phyloP scores from a whole-genome alignment of 2,329 filamentous ascomycete genomes.

The Calcarisporium arbuscula region DNA sequence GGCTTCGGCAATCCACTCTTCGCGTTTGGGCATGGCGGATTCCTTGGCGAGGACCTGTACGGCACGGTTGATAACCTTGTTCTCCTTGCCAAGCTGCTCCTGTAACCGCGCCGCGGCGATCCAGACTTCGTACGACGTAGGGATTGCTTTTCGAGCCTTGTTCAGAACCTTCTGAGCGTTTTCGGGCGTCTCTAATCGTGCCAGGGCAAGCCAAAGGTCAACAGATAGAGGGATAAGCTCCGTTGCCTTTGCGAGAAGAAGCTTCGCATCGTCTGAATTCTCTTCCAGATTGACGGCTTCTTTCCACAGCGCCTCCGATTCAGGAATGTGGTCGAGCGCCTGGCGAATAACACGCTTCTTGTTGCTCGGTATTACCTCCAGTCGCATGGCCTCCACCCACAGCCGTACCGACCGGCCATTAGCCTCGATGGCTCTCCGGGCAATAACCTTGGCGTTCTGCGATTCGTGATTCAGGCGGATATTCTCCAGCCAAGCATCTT shows the following conservation, averaged over 20 bases:
- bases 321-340: conserved; percentile 85
- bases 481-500: conserved; percentile 94
- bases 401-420: conserved; percentile 83
- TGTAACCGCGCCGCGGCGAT: conserved; percentile 88
- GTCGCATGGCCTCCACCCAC: conserved; percentile 92
- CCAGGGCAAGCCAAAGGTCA: conserved; percentile 91
- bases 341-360: conserved; percentile 92
- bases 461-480: conserved; percentile 81
- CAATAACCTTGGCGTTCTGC: conserved; percentile 92
- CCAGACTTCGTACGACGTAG: conserved; percentile 93
- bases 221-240: conserved; percentile 91
- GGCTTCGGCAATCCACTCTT: conserved; percentile 94
- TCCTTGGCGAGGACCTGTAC: conserved; percentile 83
- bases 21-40: conserved; percentile 92
- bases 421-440: conserved; percentile 84
- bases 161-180: conserved; percentile 95
- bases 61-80: conserved; percentile 89
- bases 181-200: conserved; percentile 79
- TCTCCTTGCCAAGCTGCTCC: conserved; percentile 74
- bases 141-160: conserved; percentile 86
- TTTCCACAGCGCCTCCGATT: conserved; percentile 97
- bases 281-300: conserved; percentile 94
- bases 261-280: conserved; percentile 75
- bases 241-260: conserved; percentile 89
- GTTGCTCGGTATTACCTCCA: conserved; percentile 74